A percentile compares a stretch with the other conserved stretches of the same genome.
phyloP scores from a whole-genome alignment of 805 yeast genomes.

The Kluyveromyces dobzhanskii region DNA sequence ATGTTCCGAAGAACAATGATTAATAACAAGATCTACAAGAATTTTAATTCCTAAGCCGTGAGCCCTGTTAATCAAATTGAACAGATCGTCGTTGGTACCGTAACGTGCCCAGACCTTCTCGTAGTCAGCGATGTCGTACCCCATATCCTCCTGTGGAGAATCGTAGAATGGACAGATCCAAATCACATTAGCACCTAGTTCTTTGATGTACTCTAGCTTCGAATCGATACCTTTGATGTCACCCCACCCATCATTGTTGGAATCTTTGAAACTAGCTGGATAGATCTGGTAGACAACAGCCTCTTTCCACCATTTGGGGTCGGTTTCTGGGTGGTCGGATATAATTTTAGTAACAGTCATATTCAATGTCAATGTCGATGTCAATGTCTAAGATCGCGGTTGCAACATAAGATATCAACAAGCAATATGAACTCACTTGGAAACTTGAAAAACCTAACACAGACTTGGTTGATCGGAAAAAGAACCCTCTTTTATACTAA shows the following conservation, averaged over 20 bases:
- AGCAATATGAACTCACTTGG: too few relatives aligned
- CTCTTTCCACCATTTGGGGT: conserved; percentile 44
- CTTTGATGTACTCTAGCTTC: conserved; percentile 42
- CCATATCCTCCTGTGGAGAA: conserved; percentile 56
- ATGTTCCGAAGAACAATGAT: conserved; percentile 34
- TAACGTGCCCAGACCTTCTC: conserved; percentile 42
- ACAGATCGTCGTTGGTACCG: conserved; percentile 48
- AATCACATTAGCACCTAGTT: conserved; percentile 42
- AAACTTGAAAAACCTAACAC: too few relatives aligned
- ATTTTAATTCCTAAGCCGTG: conserved; percentile 45
- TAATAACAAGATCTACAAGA: conserved; percentile 41
- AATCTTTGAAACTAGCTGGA: conserved; percentile 54
- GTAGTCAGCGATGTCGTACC: conserved; percentile 51
- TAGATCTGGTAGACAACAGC: conserved; percentile 49
- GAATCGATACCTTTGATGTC: conserved; percentile 47
- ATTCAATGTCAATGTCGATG: too few relatives aligned
- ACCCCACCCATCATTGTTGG: conserved; percentile 52
- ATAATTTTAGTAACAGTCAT: too few relatives aligned
- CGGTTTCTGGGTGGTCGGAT: conserved; percentile 9
- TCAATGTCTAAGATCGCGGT: too few relatives aligned
- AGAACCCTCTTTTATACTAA: too few relatives aligned
- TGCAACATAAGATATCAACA: too few relatives aligned
- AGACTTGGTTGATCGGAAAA: too few relatives aligned
- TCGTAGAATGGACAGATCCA: conserved; percentile 54
- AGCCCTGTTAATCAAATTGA: conserved; percentile 37